Evolutionary conservation across 164 flowering plant species (phyloP).

Genomic region (Buxus sempervirens): DNA sequence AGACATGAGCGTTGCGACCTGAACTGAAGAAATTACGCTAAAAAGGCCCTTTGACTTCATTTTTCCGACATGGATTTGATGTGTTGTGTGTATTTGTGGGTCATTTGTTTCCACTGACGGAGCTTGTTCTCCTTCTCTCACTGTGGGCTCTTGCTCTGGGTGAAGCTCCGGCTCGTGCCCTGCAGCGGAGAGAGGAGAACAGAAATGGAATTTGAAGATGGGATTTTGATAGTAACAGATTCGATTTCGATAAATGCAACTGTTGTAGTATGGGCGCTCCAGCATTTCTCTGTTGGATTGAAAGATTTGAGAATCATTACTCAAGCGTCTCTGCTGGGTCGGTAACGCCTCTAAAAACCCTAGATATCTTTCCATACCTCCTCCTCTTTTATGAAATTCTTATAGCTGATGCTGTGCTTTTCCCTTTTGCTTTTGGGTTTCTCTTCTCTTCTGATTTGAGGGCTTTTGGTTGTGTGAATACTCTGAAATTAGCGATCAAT

Average conservation of each 20-base stretch:
- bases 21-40: not conserved
- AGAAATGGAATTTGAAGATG: conserved; percentile 18
- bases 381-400: not conserved
- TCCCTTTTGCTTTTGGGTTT: not conserved
- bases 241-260: conserved; percentile 25
- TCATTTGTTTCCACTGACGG: not conserved
- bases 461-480: not conserved
- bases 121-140: not conserved
- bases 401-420: not conserved
- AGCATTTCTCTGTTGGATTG: conserved; percentile 19
- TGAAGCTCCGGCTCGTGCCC: not conserved
- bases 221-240: conserved; percentile 23
- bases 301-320: conserved; percentile 21
- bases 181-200: not conserved
- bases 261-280: conserved; percentile 23
- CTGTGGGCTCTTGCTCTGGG: no score
- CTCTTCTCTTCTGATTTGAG: conserved; percentile 3
- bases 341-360: conserved; percentile 5
- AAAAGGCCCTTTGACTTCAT: conserved; percentile 2
- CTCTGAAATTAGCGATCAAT: not conserved
- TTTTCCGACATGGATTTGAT: not conserved
- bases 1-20: no score
- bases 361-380: not conserved
- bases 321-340: conserved; percentile 25
- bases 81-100: conserved; percentile 2